Conservation (phyloP, 306 rosid species). For the Rubus parviflorus region DNA sequence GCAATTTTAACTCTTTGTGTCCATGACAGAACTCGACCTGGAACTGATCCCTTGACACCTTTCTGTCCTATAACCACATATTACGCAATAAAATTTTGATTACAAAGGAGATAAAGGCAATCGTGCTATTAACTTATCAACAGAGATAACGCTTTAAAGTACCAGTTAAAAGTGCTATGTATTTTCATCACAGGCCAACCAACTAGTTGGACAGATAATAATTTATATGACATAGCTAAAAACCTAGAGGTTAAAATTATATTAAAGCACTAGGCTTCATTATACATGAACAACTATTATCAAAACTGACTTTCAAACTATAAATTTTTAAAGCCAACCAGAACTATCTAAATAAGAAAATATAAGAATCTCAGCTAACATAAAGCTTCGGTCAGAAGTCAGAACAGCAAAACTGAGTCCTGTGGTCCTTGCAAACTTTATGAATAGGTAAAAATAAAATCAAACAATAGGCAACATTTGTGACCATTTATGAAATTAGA, state of each 20-base stretch:
- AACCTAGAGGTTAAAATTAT: neutral
- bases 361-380: neutral
- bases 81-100: constrained; percentile 4
- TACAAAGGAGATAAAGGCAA: neutral
- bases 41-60: constrained; percentile 73
- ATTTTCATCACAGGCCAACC: neutral
- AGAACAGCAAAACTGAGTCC: neutral
- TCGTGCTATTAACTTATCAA: neutral
- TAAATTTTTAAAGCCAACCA: neutral
- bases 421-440: neutral
- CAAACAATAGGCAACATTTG: neutral
- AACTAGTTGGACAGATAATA: neutral
- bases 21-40: constrained; percentile 74
- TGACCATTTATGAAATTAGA: neutral
- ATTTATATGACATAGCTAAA: neutral
- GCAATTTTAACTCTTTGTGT: constrained; percentile 76
- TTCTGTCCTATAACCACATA: constrained; percentile 54
- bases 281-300: neutral
- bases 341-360: neutral
- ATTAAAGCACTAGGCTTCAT: neutral
- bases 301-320: neutral
- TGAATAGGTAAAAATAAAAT: neutral
- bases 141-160: too few relatives aligned
- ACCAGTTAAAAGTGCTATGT: neutral
- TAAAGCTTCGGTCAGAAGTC: neutral